phyloP scores from a whole-genome alignment of 306 rosid species.

The Fragaria vesca region DNA sequence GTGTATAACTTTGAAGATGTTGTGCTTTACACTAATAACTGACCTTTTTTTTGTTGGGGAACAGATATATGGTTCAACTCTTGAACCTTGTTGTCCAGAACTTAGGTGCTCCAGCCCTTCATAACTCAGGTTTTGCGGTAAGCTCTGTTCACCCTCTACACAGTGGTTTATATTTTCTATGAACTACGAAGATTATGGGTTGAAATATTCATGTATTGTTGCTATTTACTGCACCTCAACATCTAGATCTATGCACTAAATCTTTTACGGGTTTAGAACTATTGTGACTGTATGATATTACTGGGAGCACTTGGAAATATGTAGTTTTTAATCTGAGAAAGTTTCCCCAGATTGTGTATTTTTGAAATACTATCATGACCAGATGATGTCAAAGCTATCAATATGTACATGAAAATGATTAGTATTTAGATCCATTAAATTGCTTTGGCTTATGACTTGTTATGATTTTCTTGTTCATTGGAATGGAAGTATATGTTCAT shows the following conservation, averaged over 20 bases:
- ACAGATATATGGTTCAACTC: slow-evolving; percentile 96
- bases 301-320: neutral
- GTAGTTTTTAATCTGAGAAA: neutral
- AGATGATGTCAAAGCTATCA: neutral
- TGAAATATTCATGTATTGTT: neutral
- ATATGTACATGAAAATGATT: neutral
- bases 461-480: neutral
- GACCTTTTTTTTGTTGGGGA: slow-evolving; percentile 29
- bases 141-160: slow-evolving; percentile 33
- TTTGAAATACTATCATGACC: too few species aligned
- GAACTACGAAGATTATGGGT: neutral
- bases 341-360: too few species aligned
- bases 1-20: slow-evolving; percentile 6
- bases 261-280: neutral
- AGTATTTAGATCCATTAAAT: neutral
- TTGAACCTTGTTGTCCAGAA: slow-evolving; percentile 78
- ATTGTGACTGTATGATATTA: neutral
- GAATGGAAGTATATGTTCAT: neutral
- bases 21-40: slow-evolving; percentile 27
- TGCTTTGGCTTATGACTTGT: neutral
- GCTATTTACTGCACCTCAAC: neutral
- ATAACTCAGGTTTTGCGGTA: slow-evolving; percentile 97
- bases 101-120: slow-evolving; percentile 97
- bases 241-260: neutral
- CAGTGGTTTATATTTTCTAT: slow-evolving; percentile 10